phyloP scores from a whole-genome alignment of 805 yeast genomes.

The Metschnikowia dekortorum region DNA sequence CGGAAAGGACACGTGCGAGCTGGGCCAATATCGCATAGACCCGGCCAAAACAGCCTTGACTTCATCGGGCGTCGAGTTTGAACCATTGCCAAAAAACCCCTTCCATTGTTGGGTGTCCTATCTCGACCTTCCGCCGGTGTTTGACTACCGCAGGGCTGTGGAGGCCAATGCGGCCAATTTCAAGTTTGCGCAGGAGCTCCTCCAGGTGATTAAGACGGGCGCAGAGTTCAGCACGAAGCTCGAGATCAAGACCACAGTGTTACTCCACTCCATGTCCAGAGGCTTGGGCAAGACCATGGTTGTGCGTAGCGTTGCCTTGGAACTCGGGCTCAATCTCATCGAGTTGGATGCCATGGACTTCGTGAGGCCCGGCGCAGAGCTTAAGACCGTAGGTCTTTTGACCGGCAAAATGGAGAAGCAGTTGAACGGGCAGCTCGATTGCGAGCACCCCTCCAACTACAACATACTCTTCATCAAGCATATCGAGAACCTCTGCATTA shows the following conservation, averaged over 20 bases:
- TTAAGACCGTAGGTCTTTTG: slow-evolving; percentile 73
- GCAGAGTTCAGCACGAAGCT: slow-evolving; percentile 28
- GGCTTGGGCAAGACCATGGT: slow-evolving; percentile 77
- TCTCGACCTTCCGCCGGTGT: slow-evolving; percentile 38
- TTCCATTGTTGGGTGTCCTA: slow-evolving; percentile 45
- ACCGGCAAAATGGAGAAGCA: slow-evolving; percentile 69
- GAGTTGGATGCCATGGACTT: slow-evolving; percentile 69
- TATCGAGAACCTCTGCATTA: slow-evolving; percentile 68
- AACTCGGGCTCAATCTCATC: slow-evolving; percentile 61
- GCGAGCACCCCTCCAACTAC: slow-evolving; percentile 23
- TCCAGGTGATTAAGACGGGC: slow-evolving; percentile 53
- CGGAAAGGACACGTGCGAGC: slow-evolving; percentile 22
- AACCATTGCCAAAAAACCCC: slow-evolving; percentile 31
- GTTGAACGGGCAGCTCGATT: slow-evolving; percentile 32
- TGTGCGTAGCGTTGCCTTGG: slow-evolving; percentile 49
- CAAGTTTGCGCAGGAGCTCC: slow-evolving; percentile 47
- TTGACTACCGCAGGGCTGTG: slow-evolving; percentile 28
- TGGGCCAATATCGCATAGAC: slow-evolving; percentile 55
- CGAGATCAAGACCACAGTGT: slow-evolving; percentile 53
- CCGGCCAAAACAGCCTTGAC: slow-evolving; percentile 64
- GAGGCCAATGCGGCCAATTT: slow-evolving; percentile 26
- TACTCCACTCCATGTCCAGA: slow-evolving; percentile 64
- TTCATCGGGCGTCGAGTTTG: slow-evolving; percentile 57
- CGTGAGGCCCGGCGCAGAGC: slow-evolving; percentile 64
- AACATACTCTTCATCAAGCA: slow-evolving; percentile 62